Evolutionary conservation across 2,329 filamentous ascomycete genomes (phyloP), one percentile per base, ranked within the genome.

Genomic region (Echinosphaeria canescens): DNA sequence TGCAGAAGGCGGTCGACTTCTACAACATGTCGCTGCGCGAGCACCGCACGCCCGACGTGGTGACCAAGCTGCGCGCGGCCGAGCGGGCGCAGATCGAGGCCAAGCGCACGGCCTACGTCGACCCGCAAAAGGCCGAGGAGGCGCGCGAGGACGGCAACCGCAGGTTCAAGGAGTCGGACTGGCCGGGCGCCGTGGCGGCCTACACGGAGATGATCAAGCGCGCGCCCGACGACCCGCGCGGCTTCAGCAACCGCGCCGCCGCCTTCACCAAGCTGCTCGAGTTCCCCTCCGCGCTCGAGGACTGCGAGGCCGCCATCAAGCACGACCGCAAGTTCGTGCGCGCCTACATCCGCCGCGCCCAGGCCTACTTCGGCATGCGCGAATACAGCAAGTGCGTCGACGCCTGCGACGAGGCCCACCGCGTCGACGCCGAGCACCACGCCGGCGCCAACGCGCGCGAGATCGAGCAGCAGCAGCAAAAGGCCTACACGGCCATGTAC

Each of bases 121-220:
- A 88, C 52, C 80, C 88, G 0, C 75, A 58, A 39, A 85, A 93
- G 59, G 88, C 88, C 13, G 88, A 98, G 44, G 79, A 92, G 58
- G 84, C 88, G 10, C 82, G 88, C 38, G 80, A 92, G 48, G 71
- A 90, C 31, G 88, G 88, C 24, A 93, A 93, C 54, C 69, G 79
- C 50, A 91, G 90, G 53, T 98, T 98, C 66, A 95, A 95, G 62
- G 81, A 82, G 41, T 74, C 67, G 17, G 84, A 98, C 52, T 95
- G 84, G 78, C 85, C 88, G 9, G 88, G 68, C 28, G 88, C 88
- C 8, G 84, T 98, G 15, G 82, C 81, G 24, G 81, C 85, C 1
- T 98, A 98, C 58, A 69, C 62, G 2, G 88, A 98, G 57, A 93
- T 95, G 84, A 76, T 76, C 51, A 93, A 93, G 65, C 82, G 88